A percentile compares a stretch with the other conserved stretches of the same genome.
Conservation (phyloP, 2,329 filamentous ascomycete species). For the Neopestalotiopsis clavispora region DNA sequence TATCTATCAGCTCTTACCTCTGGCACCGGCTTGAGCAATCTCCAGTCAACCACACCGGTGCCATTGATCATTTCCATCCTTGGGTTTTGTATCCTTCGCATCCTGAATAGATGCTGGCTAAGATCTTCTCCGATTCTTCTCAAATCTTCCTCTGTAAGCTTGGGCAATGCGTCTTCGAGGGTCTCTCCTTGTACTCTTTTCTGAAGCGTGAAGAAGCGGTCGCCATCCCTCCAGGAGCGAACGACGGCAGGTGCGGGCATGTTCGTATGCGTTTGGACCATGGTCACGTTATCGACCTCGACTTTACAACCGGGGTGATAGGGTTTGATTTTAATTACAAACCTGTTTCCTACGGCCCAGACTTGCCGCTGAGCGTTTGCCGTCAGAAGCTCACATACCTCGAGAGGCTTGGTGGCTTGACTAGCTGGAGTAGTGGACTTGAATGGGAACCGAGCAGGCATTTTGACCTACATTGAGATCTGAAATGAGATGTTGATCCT, state of each 20-base stretch:
- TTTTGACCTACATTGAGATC: neutral
- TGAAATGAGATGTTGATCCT: neutral
- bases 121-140: neutral
- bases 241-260: neutral
- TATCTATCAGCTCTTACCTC: neutral
- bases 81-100: conserved; percentile 3
- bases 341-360: conserved; percentile 18
- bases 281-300: conserved; percentile 17
- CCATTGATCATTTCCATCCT: conserved; percentile 20
- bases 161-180: conserved; percentile 13
- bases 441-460: conserved; percentile 22
- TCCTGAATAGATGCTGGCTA: conserved; percentile 12
- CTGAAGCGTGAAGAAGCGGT: conserved; percentile 18
- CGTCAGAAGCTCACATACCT: conserved; percentile 13
- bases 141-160: conserved; percentile 13
- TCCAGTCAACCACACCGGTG: conserved; percentile 16
- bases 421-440: neutral
- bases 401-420: neutral
- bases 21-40: conserved; percentile 15
- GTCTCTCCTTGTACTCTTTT: conserved; percentile 18
- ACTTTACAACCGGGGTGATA: conserved; percentile 16
- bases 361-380: conserved; percentile 11
- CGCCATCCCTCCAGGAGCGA: conserved; percentile 17
- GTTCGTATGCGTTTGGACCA: neutral
- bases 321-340: conserved; percentile 16